Evolutionary conservation across 352 stramenopile species (phyloP).

Genomic region (Plasmopara halstedii): DNA sequence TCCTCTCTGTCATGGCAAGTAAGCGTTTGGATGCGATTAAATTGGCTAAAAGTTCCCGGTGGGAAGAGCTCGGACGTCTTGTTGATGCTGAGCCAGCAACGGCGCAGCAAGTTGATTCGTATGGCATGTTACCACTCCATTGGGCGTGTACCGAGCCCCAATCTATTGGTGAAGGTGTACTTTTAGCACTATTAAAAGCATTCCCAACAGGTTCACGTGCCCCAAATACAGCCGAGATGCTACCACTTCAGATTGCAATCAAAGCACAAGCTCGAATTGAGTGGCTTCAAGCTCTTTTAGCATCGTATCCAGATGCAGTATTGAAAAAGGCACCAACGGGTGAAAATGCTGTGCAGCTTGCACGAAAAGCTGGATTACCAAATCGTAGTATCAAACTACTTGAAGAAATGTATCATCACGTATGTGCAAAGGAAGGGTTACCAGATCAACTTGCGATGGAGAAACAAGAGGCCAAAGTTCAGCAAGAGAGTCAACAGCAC

Average conservation of each 20-base stretch:
- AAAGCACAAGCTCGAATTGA: constrained; percentile 83
- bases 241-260: constrained; percentile 84
- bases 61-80: constrained; percentile 67
- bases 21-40: constrained; percentile 80
- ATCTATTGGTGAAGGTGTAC: constrained; percentile 59
- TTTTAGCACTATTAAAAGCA: constrained; percentile 75
- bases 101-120: constrained; percentile 76
- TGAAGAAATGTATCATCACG: constrained; percentile 84
- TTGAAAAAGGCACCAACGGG: constrained; percentile 63
- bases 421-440: constrained; percentile 61
- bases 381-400: constrained; percentile 62
- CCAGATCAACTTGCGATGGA: constrained; percentile 46
- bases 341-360: constrained; percentile 72
- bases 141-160: constrained; percentile 83
- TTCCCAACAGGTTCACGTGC: constrained; percentile 55
- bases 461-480: constrained; percentile 25
- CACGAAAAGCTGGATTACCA: constrained; percentile 46
- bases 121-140: constrained; percentile 83
- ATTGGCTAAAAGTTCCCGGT: constrained; percentile 73
- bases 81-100: constrained; percentile 60
- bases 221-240: constrained; percentile 75
- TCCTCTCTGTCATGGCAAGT: constrained; percentile 19
- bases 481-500: constrained; percentile 9
- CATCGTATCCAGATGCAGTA: constrained; percentile 74
- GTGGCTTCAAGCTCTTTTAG: constrained; percentile 78